These are phyloP conservation scores for Barnettozyma vustinii DNA, from an alignment of 805 yeast species.

Conservation along the genomic window DNA sequence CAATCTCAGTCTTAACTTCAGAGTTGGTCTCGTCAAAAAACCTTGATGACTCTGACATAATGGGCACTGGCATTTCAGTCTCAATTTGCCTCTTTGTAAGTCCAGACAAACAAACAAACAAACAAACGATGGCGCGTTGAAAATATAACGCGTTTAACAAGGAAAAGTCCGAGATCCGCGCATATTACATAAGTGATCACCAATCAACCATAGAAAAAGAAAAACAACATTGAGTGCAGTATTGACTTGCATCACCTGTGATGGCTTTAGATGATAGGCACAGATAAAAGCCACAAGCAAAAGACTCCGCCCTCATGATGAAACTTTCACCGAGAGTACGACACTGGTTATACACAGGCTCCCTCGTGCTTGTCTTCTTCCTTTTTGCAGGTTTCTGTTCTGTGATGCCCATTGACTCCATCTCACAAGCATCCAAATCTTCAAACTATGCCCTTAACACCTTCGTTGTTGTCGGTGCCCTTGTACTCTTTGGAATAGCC, in stretches of 20 bases:
- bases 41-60: constrained; percentile 10
- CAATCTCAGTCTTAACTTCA: neutral
- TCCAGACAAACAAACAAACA: neutral
- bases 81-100: too few relatives aligned
- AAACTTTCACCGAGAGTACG: constrained; percentile 4
- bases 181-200: neutral
- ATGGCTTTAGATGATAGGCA: neutral
- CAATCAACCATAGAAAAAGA: too few relatives aligned
- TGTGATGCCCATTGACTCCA: constrained; percentile 76
- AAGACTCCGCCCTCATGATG: neutral
- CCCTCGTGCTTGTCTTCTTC: constrained; percentile 35
- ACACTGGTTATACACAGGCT: constrained; percentile 41
- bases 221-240: too few relatives aligned
- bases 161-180: neutral
- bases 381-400: constrained; percentile 54
- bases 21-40: constrained; percentile 13
- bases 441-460: constrained; percentile 69
- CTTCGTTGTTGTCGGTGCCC: constrained; percentile 70
- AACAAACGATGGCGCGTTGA: neutral
- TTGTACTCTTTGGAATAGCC: constrained; percentile 52
- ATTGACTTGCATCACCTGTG: too few relatives aligned
- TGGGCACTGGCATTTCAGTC: neutral
- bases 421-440: constrained; percentile 53
- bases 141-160: too few relatives aligned
- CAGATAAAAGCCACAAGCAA: neutral